These are phyloP conservation scores for Apostasia ramifera DNA, from an alignment of 106 monocot species.

Conservation along the genomic window DNA sequence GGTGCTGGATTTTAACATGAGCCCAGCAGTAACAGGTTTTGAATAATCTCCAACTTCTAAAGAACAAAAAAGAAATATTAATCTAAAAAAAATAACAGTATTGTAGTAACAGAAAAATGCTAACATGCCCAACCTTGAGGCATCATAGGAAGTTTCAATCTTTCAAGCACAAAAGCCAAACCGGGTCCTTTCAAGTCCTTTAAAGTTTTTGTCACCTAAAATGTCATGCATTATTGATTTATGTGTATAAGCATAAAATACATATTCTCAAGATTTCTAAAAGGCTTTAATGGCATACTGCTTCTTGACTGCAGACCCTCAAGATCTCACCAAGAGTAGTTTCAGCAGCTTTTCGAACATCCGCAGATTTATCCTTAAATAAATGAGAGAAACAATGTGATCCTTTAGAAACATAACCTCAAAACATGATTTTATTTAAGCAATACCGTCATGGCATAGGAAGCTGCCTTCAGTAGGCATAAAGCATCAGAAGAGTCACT, in stretches of 20 bases:
- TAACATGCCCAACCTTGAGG: constrained; percentile 35
- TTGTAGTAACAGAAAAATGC: background rate
- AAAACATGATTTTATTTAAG: background rate
- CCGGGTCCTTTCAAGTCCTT: constrained; percentile 81
- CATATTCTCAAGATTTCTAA: background rate
- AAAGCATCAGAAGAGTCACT: constrained; percentile 74
- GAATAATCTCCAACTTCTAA: constrained; percentile 49
- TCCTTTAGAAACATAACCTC: background rate
- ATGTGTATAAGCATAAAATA: background rate
- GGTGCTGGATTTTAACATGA: constrained; percentile 37
- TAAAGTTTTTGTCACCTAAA: constrained; percentile 64
- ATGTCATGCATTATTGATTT: background rate
- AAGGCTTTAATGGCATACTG: constrained; percentile 35
- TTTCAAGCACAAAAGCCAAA: constrained; percentile 67
- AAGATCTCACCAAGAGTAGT: constrained; percentile 63
- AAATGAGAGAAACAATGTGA: background rate
- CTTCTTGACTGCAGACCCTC: constrained; percentile 71
- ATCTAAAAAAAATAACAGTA: background rate
- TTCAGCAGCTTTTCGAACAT: constrained; percentile 96
- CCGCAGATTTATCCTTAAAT: constrained; percentile 86
- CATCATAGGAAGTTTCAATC: constrained; percentile 51
- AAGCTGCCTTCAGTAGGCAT: constrained; percentile 74
- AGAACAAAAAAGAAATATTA: constrained; percentile 4
- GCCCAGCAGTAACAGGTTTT: constrained; percentile 29
- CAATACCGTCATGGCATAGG: constrained; percentile 65